phyloP scores from a whole-genome alignment of 495 filamentous ascomycete genomes.

The Aspergillus ostianus region DNA sequence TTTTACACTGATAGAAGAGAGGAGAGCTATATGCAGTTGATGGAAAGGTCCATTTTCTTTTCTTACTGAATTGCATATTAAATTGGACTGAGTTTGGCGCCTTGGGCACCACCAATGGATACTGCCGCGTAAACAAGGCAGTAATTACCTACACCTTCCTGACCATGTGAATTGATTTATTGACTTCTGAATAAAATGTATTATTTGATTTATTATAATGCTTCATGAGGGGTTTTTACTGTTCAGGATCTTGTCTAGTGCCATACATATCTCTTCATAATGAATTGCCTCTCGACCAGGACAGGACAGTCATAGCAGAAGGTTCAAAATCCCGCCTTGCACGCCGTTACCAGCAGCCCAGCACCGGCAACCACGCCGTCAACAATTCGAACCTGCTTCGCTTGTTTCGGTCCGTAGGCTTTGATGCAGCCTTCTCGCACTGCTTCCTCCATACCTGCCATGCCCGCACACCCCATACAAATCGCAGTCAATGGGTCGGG shows the following conservation, averaged over 20 bases:
- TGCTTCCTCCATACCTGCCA: slow-evolving; percentile 83
- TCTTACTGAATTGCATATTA: background rate
- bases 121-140: background rate
- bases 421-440: slow-evolving; percentile 68
- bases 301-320: background rate
- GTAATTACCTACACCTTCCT: no score
- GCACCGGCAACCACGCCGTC: slow-evolving; percentile 84
- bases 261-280: background rate
- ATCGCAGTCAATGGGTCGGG: slow-evolving; percentile 47
- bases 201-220: no score
- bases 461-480: slow-evolving; percentile 80
- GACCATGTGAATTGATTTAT: no score
- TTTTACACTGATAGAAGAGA: no score
- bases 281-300: background rate
- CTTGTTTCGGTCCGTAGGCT: slow-evolving; percentile 59
- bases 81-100: background rate
- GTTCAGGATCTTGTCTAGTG: no score
- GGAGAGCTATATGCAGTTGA: no score
- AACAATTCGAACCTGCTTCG: slow-evolving; percentile 63
- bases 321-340: slow-evolving; percentile 38
- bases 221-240: no score
- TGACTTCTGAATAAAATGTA: no score
- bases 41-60: background rate
- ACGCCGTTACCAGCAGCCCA: slow-evolving; percentile 56
- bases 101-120: background rate